Evolutionary conservation across 2,329 filamentous ascomycete genomes (phyloP).

Genomic region (Trichoderma sp.): DNA sequence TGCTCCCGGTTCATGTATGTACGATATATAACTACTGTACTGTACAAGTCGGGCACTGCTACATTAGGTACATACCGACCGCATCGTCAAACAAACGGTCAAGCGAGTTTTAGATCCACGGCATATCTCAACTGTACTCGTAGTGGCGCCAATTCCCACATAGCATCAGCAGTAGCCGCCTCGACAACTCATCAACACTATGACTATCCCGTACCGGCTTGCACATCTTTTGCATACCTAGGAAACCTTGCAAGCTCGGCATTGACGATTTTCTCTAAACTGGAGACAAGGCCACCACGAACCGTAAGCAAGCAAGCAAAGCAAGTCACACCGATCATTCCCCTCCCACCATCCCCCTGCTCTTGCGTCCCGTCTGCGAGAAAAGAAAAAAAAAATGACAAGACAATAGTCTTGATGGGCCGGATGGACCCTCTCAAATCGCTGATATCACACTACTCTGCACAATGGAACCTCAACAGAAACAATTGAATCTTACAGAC

Average conservation of each 20-base stretch:
- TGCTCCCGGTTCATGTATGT: neutral
- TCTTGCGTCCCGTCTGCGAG: neutral
- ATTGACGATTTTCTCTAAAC: neutral
- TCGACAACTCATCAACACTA: neutral
- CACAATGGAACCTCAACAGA: too few relatives aligned
- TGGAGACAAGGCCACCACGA: slow-evolving; percentile 2
- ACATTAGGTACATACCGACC: neutral
- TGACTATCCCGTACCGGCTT: neutral
- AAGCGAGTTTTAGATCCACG: neutral
- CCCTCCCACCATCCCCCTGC: neutral
- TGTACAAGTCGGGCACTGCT: neutral
- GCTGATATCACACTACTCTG: neutral
- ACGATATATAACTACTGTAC: neutral
- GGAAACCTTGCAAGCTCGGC: neutral
- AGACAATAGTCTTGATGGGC: neutral
- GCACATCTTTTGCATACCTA: neutral
- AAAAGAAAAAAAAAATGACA: neutral
- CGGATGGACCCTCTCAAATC: neutral
- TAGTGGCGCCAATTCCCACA: neutral
- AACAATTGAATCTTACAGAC: neutral
- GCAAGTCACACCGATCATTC: slow-evolving; percentile 17
- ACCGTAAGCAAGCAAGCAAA: slow-evolving; percentile 14
- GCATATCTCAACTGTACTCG: neutral
- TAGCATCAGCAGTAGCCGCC: neutral
- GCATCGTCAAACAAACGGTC: neutral